phyloP scores from a whole-genome alignment of 257 asterid species.

The Fraxinus anomala region DNA sequence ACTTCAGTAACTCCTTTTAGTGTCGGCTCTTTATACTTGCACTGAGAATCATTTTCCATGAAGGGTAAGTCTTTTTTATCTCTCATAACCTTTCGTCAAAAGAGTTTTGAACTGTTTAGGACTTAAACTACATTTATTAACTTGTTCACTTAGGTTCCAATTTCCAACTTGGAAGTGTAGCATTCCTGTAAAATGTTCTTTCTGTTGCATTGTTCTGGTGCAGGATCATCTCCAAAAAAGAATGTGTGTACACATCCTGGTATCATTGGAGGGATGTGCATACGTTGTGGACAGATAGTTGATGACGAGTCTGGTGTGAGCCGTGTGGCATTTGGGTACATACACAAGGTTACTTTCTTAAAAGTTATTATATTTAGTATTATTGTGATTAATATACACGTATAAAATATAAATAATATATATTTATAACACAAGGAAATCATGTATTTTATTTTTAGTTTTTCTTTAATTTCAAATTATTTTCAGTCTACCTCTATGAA shows the following conservation, averaged over 20 bases:
- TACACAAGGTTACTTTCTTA: conserved; percentile 65
- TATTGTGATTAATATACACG: not conserved
- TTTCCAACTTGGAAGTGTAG: not conserved
- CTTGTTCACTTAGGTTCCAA: not conserved
- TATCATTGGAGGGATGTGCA: conserved; percentile 78
- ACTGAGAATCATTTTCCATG: not conserved
- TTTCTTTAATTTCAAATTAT: too few relatives aligned
- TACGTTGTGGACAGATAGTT: conserved; percentile 65
- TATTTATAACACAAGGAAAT: too few relatives aligned
- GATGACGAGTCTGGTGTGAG: conserved; percentile 76
- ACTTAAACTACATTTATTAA: conserved; percentile 1
- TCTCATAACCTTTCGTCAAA: conserved; percentile 1
- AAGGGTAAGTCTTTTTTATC: not conserved
- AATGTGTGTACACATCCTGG: conserved; percentile 78
- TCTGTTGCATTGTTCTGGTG: conserved; percentile 18
- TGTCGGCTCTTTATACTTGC: not conserved
- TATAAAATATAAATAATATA: too few relatives aligned
- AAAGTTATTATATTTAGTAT: not conserved
- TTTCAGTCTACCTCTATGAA: too few relatives aligned
- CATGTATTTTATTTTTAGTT: too few relatives aligned
- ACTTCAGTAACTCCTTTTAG: not conserved
- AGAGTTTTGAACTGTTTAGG: not conserved
- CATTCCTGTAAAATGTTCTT: conserved; percentile 1
- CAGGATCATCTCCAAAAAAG: conserved; percentile 41
- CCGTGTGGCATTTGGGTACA: conserved; percentile 79